Conservation (phyloP, 371 early-diverging fungal genomes). For the Thermomucor indicae-seudaticae region DNA sequence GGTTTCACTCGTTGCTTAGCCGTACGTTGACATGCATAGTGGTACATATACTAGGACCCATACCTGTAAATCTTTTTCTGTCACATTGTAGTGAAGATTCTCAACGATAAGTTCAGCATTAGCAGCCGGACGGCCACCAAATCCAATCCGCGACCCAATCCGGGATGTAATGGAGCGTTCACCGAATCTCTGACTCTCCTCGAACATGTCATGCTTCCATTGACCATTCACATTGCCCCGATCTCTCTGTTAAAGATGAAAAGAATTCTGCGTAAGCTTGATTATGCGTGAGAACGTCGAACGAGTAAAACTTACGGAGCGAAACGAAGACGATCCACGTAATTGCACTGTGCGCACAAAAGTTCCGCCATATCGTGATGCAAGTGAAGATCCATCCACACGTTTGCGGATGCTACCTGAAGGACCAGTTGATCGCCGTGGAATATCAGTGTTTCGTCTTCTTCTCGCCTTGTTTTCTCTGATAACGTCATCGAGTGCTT, state of each 20-base stretch:
- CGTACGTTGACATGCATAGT: neutral
- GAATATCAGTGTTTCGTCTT: slow-evolving; percentile 9
- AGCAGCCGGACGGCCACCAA: neutral
- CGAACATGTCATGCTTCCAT: slow-evolving; percentile 38
- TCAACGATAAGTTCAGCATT: slow-evolving; percentile 19
- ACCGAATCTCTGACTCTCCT: slow-evolving; percentile 15
- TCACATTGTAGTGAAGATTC: slow-evolving; percentile 39
- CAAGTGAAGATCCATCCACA: slow-evolving; percentile 4
- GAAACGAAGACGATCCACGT: slow-evolving; percentile 1
- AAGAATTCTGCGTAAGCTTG: neutral
- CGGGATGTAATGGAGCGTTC: slow-evolving; percentile 19
- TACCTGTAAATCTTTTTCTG: slow-evolving; percentile 35
- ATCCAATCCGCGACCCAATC: slow-evolving; percentile 17
- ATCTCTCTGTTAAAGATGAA: slow-evolving; percentile 3
- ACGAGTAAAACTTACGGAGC: neutral
- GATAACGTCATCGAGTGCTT: slow-evolving; percentile 53
- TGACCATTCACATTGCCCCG: slow-evolving; percentile 20
- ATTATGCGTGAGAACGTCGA: neutral
- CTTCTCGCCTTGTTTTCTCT: slow-evolving; percentile 26
- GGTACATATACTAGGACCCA: neutral
- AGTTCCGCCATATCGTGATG: slow-evolving; percentile 16
- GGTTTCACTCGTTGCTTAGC: slow-evolving; percentile 18
- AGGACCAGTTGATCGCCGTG: slow-evolving; percentile 16
- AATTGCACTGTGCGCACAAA: slow-evolving; percentile 38
- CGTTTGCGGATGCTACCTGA: slow-evolving; percentile 29